Base-by-base conservation (phyloP, 2,329 filamentous ascomycete genomes). In the Pseudomassariella vexata region DNA sequence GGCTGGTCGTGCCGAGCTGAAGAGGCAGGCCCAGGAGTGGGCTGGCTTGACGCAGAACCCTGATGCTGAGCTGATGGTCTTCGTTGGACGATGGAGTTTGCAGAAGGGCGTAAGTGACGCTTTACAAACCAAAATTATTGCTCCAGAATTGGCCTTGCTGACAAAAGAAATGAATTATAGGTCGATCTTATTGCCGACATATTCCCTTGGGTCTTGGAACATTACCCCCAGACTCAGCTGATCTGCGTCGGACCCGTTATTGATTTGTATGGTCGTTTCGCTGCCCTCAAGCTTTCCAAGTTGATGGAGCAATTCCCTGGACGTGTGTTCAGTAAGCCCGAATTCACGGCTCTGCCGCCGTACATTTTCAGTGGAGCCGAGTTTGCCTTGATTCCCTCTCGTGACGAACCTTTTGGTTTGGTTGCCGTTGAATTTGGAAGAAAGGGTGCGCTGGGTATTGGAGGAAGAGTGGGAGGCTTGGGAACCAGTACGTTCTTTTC, bases 391-490 rank as follows among this genome's bases (percentile, higher is more conserved):
- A 82, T 83, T 39, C 79, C 79, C 8, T 80, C 76, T 14, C 69
- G 79, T 45, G 79, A 83, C 47, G 79, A 83, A 53, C 78, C 79
- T 1, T 83, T 82, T 43, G 79, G 78, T 30, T 59, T 82, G 19
- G 78, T 83, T 5, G 79, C 78, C 19, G 78, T 82, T 26, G 78
- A 82, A 46, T 82, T 82, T 42, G 78, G 78, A 35, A 65, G 79
- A 16, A 82, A 82, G 51, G 79, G 78, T 45, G 79, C 78, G 14
- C 63, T 82, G 25, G 78, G 78, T 44, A 75, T 82, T 35, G 79
- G 78, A 28, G 74, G 76, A 22, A 66, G 76, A 32, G 79, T 82
- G 22, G 78, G 78, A 42, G 79, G 78, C 34, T 63, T 82, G 15
- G 76, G 78, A n/a, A n/a, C n/a, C n/a, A n/a, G n/a, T n/a, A n/a